A percentile compares a stretch with the other conserved stretches of the same genome.
Conservation (phyloP, 2,329 filamentous ascomycete species). For the Paraconiothyrium sp. region DNA sequence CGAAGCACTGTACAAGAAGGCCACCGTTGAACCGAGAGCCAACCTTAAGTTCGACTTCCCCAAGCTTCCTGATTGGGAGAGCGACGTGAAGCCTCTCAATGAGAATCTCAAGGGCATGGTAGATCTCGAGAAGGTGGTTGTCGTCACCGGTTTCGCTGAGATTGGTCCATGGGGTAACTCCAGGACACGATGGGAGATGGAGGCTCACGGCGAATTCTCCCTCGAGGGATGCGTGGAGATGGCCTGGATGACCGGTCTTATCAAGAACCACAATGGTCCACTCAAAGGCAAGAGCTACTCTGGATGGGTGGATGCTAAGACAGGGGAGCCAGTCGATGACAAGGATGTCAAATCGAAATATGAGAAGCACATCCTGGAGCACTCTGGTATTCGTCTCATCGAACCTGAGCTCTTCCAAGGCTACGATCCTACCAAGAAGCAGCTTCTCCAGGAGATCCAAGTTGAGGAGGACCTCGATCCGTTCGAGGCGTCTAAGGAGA, state of each 20-base stretch:
- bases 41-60: conserved; percentile 99
- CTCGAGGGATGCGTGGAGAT: conserved; percentile 98
- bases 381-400: conserved; percentile 96
- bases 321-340: conserved; percentile 94
- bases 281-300: conserved; percentile 97
- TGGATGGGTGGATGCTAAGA: conserved; percentile 95
- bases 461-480: conserved; percentile 97
- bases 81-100: conserved; percentile 88
- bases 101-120: conserved; percentile 95
- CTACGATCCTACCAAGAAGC: conserved; percentile 98
- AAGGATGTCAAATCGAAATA: conserved; percentile 98
- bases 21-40: conserved; percentile 89
- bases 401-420: conserved; percentile 97
- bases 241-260: conserved; percentile 99
- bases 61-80: conserved; percentile 87
- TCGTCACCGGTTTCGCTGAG: conserved; percentile 96
- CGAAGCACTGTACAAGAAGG: conserved; percentile 93
- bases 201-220: conserved; percentile 94
- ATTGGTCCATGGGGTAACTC: conserved; percentile 99
- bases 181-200: conserved; percentile 98
- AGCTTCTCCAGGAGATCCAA: conserved; percentile 95
- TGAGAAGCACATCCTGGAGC: conserved; percentile 94
- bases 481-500: conserved; percentile 97
- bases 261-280: conserved; percentile 96
- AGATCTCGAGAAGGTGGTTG: conserved; percentile 96